Base-by-base conservation (phyloP, 2,329 filamentous ascomycete genomes). In the Monosporascus sp. region DNA sequence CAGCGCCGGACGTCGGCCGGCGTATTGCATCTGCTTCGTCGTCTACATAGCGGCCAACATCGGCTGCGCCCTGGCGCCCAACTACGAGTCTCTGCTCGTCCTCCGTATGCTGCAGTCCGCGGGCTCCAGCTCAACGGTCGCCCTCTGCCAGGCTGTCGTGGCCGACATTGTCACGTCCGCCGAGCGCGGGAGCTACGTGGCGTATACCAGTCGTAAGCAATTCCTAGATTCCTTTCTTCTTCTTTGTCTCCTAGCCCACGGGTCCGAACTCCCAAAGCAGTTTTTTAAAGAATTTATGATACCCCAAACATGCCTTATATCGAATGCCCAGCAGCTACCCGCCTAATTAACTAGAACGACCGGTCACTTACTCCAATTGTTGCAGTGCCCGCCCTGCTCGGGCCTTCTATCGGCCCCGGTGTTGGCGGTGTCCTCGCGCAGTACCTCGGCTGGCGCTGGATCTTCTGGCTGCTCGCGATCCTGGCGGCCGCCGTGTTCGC, bases 171-270 rank as follows among this genome's bases (percentile, higher is more conserved):
- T 77, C 1, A 82, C 80, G 0, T 75, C 76, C 2, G 73, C 75
- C 0, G 82, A 87, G 60, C 71, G 83, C 49, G 80, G 80, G 17
- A 68, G 72, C 17, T 80, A 80, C 57, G 74, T 83, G 47, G 79
- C 72, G 37, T 77, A 72, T 61, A 75, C 70, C 31, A 35, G 31
- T 11, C 9, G 31, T 35, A 35, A 35, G 31, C 3, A 11, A 35
- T 35, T 35, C 31, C 31, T 35, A 5, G 11, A 1, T 14, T 14
- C 31, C 5, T 14, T 14, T 35, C 11, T 35, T 14, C 31, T 14
- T 14, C 31, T 5, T 14, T 14, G 31, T 14, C 1, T 14, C 31
- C 4, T 11, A 35, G 11, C 11, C 27, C 31, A 5, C 9, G 11
- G 31, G 5, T 5, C 31, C 31, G 14, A 35, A 35, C 9, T 35